Evolutionary conservation across 23 red algal species (phyloP).

Genomic region (Gracilaria domingensis): DNA sequence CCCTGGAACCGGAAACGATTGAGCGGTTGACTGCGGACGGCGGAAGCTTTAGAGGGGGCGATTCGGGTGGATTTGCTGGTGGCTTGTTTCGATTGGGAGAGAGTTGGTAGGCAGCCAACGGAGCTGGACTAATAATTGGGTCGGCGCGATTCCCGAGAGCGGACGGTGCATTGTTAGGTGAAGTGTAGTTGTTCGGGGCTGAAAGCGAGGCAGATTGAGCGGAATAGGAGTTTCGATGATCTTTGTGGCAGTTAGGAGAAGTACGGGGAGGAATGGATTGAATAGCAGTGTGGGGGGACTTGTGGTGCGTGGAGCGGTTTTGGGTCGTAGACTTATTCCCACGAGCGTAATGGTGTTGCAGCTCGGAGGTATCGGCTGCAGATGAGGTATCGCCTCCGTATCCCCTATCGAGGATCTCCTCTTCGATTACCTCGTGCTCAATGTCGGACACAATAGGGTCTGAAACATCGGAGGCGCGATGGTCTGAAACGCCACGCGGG

Average conservation of each 20-base stretch:
- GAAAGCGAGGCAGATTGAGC: conserved; percentile 9
- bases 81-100: background rate
- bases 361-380: conserved; percentile 9
- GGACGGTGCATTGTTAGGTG: background rate
- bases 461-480: conserved; percentile 27
- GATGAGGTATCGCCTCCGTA: conserved; percentile 12
- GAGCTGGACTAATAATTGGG: background rate
- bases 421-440: conserved; percentile 9
- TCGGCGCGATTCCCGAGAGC: background rate
- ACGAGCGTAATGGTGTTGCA: background rate
- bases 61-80: background rate
- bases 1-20: background rate
- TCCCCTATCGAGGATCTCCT: conserved; percentile 12
- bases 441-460: conserved; percentile 20
- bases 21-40: background rate
- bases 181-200: background rate
- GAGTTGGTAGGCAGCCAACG: background rate
- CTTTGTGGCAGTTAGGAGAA: background rate
- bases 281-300: background rate
- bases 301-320: background rate
- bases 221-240: background rate
- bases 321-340: background rate
- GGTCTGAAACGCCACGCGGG: background rate
- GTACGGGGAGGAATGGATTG: background rate
- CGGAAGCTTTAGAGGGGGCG: background rate